phyloP scores from a whole-genome alignment of 1,139 yeast species.

The Blastobotrys persicus region DNA sequence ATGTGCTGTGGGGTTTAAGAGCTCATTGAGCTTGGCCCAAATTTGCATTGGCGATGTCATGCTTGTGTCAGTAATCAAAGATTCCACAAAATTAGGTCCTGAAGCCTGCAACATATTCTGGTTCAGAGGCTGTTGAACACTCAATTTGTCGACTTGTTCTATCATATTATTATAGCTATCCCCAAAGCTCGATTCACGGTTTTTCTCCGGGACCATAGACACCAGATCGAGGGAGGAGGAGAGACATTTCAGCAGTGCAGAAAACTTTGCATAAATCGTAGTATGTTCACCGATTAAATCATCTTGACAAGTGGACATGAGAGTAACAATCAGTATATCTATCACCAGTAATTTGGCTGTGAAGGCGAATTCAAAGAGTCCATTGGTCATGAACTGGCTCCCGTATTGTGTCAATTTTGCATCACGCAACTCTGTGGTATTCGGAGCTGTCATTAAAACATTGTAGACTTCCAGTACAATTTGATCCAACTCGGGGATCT shows the following conservation, averaged over 20 bases:
- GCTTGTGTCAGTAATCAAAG: constrained; percentile 5
- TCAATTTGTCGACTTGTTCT: constrained; percentile 6
- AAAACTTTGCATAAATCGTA: constrained; percentile 21
- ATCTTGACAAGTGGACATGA: constrained; percentile 24
- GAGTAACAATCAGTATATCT: constrained; percentile 25
- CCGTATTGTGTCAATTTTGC: constrained; percentile 22
- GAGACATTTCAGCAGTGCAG: constrained; percentile 19
- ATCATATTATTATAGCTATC: constrained; percentile 3
- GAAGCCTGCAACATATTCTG: not conserved
- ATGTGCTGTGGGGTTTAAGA: constrained; percentile 9
- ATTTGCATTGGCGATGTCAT: constrained; percentile 4
- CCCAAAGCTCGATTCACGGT: not conserved
- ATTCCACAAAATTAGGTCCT: constrained; percentile 13
- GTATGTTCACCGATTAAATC: constrained; percentile 24
- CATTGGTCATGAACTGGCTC: constrained; percentile 19
- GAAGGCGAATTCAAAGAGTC: constrained; percentile 22
- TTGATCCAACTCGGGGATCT: constrained; percentile 23
- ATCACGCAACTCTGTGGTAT: not conserved
- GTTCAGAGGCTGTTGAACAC: not conserved
- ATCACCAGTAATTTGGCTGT: constrained; percentile 21
- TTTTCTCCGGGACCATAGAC: not conserved
- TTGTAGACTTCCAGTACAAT: constrained; percentile 14
- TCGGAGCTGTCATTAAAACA: constrained; percentile 1
- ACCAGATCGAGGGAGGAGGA: constrained; percentile 4
- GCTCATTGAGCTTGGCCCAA: constrained; percentile 17